Evolutionary conservation across 495 filamentous ascomycete genomes (phyloP).

Genomic region (Podospora sp.): DNA sequence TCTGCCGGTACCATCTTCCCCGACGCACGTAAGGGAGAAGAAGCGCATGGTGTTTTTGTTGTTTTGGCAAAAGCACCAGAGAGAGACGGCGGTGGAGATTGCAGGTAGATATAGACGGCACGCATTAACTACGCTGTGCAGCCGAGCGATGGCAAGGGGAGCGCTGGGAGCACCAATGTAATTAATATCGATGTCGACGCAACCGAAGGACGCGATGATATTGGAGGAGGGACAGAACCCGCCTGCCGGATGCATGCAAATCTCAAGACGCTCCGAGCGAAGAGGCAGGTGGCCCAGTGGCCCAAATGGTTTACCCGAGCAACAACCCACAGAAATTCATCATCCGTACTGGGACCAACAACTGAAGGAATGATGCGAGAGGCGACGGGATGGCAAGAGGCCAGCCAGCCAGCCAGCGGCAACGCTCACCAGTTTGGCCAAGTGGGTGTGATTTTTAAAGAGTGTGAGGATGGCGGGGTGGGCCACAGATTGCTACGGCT

Average conservation of each 20-base stretch:
- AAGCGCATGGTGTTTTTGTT: not conserved
- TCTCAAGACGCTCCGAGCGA: not conserved
- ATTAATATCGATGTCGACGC: slow-evolving; percentile 22
- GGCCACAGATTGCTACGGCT: slow-evolving; percentile 1
- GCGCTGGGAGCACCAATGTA: not conserved
- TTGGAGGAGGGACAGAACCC: slow-evolving; percentile 25
- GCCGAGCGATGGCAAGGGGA: slow-evolving; percentile 12
- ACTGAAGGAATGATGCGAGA: not conserved
- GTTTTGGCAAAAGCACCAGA: not conserved
- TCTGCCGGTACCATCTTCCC: not conserved
- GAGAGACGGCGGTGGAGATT: not conserved
- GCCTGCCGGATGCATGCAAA: slow-evolving; percentile 23
- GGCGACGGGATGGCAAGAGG: slow-evolving; percentile 7
- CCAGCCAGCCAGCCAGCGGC: not conserved
- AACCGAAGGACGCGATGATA: slow-evolving; percentile 15
- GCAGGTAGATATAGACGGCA: not conserved
- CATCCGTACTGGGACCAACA: slow-evolving; percentile 10
- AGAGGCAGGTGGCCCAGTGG: slow-evolving; percentile 7
- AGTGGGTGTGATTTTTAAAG: slow-evolving; percentile 9
- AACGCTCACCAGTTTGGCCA: not conserved
- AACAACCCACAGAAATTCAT: slow-evolving; percentile 17
- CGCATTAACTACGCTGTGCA: slow-evolving; percentile 7
- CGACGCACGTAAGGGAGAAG: not conserved
- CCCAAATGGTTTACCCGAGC: slow-evolving; percentile 24
- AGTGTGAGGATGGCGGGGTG: slow-evolving; percentile 6